These are phyloP conservation scores for Cladophialophora bantiana DNA, from an alignment of 2,329 filamentous ascomycete species.

Conservation along the genomic window DNA sequence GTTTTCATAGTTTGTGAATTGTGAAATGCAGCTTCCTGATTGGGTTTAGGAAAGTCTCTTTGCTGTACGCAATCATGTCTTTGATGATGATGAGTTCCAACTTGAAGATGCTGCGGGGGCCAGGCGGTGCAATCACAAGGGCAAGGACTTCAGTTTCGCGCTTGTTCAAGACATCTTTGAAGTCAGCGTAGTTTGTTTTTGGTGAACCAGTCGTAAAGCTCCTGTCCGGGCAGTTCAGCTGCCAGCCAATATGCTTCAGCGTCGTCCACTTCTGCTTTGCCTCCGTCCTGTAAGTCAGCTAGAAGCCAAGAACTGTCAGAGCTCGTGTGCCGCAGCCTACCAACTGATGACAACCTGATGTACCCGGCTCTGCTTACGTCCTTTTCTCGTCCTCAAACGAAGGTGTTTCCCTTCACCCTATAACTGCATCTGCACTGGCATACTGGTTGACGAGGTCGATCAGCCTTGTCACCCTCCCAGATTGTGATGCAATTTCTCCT, in stretches of 20 bases:
- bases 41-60: neutral
- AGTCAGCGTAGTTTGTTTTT: neutral
- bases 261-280: neutral
- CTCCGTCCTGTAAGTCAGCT: neutral
- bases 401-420: neutral
- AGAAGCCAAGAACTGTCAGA: constrained; percentile 15
- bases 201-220: neutral
- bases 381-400: constrained; percentile 14
- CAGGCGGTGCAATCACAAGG: neutral
- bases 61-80: neutral
- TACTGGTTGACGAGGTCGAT: too few relatives aligned
- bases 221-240: neutral
- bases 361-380: constrained; percentile 16
- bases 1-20: too few relatives aligned
- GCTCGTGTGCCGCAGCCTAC: constrained; percentile 11
- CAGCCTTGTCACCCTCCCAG: too few relatives aligned
- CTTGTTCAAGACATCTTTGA: neutral
- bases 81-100: neutral
- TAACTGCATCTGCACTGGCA: too few relatives aligned
- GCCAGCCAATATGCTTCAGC: neutral
- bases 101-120: neutral
- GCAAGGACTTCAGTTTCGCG: neutral
- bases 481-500: neutral
- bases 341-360: constrained; percentile 18
- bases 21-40: too few relatives aligned